Percentiles rank a stretch among this genome's conserved stretches.
Evolutionary conservation across 306 rosid species (phyloP).

Genomic region (Geum urbanum): DNA sequence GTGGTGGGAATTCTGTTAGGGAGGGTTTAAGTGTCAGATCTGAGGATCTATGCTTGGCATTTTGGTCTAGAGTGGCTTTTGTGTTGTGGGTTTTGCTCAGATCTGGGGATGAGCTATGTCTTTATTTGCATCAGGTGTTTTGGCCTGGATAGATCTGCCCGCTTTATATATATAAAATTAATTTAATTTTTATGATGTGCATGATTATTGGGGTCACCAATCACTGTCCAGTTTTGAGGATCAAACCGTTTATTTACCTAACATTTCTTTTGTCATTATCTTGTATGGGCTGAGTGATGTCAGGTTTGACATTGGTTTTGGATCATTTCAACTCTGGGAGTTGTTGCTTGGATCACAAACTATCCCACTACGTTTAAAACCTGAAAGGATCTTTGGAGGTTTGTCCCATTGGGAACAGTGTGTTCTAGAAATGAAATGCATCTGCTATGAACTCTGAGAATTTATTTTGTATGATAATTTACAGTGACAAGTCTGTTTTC

Average conservation of each 20-base stretch:
- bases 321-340: not conserved
- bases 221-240: constrained; percentile 6
- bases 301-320: not conserved
- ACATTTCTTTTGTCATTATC: constrained; percentile 5
- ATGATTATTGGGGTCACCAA: constrained; percentile 11
- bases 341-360: constrained; percentile 21
- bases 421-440: no score
- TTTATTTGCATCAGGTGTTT: constrained; percentile 14
- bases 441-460: no score
- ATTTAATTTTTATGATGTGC: not conserved
- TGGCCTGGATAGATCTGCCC: constrained; percentile 12
- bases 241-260: constrained; percentile 4
- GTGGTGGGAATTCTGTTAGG: not conserved
- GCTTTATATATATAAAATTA: not conserved
- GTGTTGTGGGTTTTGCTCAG: constrained; percentile 13
- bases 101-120: constrained; percentile 11
- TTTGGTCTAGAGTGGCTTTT: constrained; percentile 23
- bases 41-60: constrained; percentile 28
- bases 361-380: not conserved
- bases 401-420: not conserved
- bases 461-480: not conserved
- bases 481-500: not conserved
- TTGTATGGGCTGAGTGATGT: not conserved
- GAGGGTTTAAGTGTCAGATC: constrained; percentile 48
- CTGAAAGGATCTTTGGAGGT: not conserved